phyloP scores from a whole-genome alignment of 352 stramenopile genomes.

The Hyaloperonospora arabidopsidis region DNA sequence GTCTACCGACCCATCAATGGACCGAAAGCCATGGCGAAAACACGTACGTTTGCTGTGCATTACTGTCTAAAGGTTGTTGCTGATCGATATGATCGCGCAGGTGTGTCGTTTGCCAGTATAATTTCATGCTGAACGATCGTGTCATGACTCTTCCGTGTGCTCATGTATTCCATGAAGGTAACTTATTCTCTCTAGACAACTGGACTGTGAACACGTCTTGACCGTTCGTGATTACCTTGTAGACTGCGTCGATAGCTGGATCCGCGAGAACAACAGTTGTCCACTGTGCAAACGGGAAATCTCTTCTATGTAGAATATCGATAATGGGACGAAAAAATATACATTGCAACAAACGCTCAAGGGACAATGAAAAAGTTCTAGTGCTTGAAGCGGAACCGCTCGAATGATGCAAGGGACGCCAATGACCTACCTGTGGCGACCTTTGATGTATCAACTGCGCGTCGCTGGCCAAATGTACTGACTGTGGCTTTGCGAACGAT shows the following conservation, averaged over 20 bases:
- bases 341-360: constrained; percentile 1
- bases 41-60: constrained; percentile 34
- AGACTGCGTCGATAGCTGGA: constrained; percentile 66
- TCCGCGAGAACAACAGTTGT: constrained; percentile 74
- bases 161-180: constrained; percentile 73
- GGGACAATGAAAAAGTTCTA: constrained; percentile 14
- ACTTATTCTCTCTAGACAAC: background rate
- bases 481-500: background rate
- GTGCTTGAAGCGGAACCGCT: constrained; percentile 29
- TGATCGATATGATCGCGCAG: constrained; percentile 17
- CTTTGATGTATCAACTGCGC: constrained; percentile 3
- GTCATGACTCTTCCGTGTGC: constrained; percentile 64
- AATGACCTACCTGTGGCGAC: background rate
- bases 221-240: constrained; percentile 1
- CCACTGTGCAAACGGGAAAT: constrained; percentile 70
- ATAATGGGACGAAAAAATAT: constrained; percentile 7
- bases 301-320: constrained; percentile 19
- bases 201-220: constrained; percentile 1
- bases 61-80: constrained; percentile 1
- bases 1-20: constrained; percentile 58
- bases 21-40: constrained; percentile 31
- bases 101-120: constrained; percentile 71
- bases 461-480: constrained; percentile 1
- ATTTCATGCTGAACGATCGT: constrained; percentile 44
- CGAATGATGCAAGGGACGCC: constrained; percentile 19